Conservation (phyloP, 78 protist species). For the Monocercomonoides exilis region DNA sequence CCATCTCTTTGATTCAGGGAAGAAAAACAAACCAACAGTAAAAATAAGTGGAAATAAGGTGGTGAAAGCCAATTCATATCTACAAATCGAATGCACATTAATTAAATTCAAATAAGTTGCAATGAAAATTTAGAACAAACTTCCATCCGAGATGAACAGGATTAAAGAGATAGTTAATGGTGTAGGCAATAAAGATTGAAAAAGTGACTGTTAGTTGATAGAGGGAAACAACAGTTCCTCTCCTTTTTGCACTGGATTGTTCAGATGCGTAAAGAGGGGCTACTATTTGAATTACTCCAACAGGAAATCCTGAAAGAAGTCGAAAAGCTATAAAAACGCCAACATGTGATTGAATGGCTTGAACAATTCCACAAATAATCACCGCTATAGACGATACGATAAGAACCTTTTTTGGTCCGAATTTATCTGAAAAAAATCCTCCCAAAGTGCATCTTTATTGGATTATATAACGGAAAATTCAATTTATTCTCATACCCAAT, state of each 20-base stretch:
- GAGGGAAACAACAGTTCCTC: background rate
- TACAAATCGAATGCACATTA: too few species aligned
- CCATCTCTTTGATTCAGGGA: background rate
- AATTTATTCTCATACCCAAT: background rate
- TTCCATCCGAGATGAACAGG: background rate
- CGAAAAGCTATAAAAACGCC: background rate
- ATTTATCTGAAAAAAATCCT: background rate
- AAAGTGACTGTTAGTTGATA: background rate
- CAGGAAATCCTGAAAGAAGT: background rate
- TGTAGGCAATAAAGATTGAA: background rate
- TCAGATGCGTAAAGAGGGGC: background rate
- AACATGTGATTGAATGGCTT: background rate
- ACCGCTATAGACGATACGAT: background rate
- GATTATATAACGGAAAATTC: background rate
- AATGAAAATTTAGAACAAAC: too few species aligned
- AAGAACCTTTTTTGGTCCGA: background rate
- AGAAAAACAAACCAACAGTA: background rate
- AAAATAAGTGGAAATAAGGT: background rate
- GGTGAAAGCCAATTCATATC: background rate
- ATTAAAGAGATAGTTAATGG: background rate
- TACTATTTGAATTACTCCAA: background rate
- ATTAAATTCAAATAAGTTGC: too few species aligned
- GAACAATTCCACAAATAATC: background rate
- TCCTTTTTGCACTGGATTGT: background rate
- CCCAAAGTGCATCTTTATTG: too few species aligned